phyloP scores from a whole-genome alignment of 306 rosid species.

The Cucurbita maxima region DNA sequence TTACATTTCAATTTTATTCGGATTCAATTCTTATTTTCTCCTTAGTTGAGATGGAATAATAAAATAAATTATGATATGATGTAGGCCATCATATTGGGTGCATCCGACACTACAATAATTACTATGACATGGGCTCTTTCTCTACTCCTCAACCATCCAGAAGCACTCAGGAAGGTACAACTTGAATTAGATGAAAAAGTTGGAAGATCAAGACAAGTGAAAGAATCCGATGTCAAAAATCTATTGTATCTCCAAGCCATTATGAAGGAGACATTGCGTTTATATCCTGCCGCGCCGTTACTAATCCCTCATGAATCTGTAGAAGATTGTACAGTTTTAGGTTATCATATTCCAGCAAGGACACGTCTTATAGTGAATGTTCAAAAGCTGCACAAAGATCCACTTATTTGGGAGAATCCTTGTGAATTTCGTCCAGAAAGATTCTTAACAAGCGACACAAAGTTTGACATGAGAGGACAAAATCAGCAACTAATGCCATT shows the following conservation, averaged over 20 bases:
- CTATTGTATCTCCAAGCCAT: neutral
- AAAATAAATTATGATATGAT: too few relatives aligned
- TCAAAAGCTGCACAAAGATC: slow-evolving; percentile 16
- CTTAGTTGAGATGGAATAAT: too few relatives aligned
- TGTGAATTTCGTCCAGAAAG: slow-evolving; percentile 10
- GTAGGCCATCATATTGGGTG: slow-evolving; percentile 38
- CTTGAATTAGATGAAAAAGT: slow-evolving; percentile 34
- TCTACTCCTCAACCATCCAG: slow-evolving; percentile 29
- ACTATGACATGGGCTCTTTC: slow-evolving; percentile 43
- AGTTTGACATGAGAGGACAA: slow-evolving; percentile 12
- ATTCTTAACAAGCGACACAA: slow-evolving; percentile 2
- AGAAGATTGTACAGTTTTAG: neutral
- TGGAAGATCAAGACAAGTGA: slow-evolving; percentile 7
- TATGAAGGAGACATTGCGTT: neutral
- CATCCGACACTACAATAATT: slow-evolving; percentile 29
- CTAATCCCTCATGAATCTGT: neutral
- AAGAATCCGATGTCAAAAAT: neutral
- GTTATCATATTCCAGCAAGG: neutral
- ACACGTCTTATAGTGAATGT: slow-evolving; percentile 13
- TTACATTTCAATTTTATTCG: too few relatives aligned
- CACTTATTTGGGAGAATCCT: slow-evolving; percentile 13
- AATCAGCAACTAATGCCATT: slow-evolving; percentile 15
- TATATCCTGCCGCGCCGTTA: neutral
- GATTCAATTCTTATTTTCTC: too few relatives aligned
- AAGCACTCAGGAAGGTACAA: slow-evolving; percentile 25